Base-by-base conservation (phyloP, 495 filamentous ascomycete genomes). In the Neurospora sp. region DNA sequence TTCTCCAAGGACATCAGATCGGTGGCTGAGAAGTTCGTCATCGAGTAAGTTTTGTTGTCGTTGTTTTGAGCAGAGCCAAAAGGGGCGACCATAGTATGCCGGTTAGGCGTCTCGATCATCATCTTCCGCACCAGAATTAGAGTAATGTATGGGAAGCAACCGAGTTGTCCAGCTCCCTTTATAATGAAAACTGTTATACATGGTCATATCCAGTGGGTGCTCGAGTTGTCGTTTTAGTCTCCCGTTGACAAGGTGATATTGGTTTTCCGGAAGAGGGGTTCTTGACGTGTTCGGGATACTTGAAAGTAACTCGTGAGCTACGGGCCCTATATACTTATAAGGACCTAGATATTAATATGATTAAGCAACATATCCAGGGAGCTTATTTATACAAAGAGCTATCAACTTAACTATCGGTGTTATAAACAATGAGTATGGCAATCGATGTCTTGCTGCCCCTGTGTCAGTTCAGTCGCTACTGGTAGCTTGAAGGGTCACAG, bases 1-100 rank as follows among this genome's bases (percentile, higher is more conserved):
- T 98, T 95, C 83, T 92, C 91, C 16, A 97, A 96, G 84, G 94
- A 97, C 59, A 84, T 97, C 75, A 95, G 91, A 82, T 94, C 91
- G 41, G 87, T 93, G 71, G 91, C 94, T 3, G 95, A 97, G 70
- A 89, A 87, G 40, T 97, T 92, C 83, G 74, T 90, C 71, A 93
- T 98, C 79, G 90, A 93, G 82, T 96, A 89, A 84, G 75, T 38
- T 16, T 37, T 37, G 54, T 37, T 18, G 54, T 62, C 48, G 20
- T 66, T 66, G 54, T 66, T 66, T 66, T 66, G 54, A 35, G 54
- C 27, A 66, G 12, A 9, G 27, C 27, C 54, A 66, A 35, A 35
- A 62, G 7, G 27, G 23, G 54, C 23, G 42, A 66, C 42, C 42
- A n/a, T 37, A 37, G 39, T 66, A 72, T 35, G 35, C 14, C 44